phyloP scores from a whole-genome alignment of 2,329 filamentous ascomycete species.

The Amphichorda felina region DNA sequence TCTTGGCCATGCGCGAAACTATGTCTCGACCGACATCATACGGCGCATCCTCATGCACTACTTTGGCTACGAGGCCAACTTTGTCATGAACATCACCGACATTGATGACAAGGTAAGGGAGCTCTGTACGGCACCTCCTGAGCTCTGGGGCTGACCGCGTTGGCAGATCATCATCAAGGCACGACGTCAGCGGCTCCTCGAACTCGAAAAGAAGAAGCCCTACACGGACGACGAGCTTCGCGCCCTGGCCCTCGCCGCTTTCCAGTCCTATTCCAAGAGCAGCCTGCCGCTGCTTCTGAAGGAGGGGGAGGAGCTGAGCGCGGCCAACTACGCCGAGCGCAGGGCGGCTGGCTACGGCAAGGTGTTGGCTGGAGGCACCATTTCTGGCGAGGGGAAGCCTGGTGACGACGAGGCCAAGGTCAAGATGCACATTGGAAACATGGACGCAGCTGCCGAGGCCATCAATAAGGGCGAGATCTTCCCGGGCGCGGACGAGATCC shows the following conservation, averaged over 20 bases:
- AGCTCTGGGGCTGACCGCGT: no score
- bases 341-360: conserved; percentile 41
- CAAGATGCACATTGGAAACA: conserved; percentile 74
- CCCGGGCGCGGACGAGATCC: conserved; percentile 48
- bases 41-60: conserved; percentile 73
- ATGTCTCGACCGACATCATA: conserved; percentile 83
- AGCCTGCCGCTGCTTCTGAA: conserved; percentile 40
- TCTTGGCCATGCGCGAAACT: conserved; percentile 77
- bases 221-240: conserved; percentile 33
- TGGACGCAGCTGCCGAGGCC: conserved; percentile 36
- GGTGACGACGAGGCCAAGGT: conserved; percentile 75
- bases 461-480: conserved; percentile 38
- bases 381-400: conserved; percentile 45
- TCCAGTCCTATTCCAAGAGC: conserved; percentile 40
- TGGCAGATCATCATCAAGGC: conserved; percentile 47
- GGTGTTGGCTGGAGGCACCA: conserved; percentile 41
- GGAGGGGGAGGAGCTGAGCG: conserved; percentile 28
- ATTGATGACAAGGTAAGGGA: conserved; percentile 64
- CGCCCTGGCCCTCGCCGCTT: conserved; percentile 38
- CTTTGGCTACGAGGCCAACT: conserved; percentile 71
- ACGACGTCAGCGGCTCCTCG: conserved; percentile 69
- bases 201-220: conserved; percentile 63
- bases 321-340: conserved; percentile 35
- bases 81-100: conserved; percentile 91
- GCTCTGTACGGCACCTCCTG: no score